A percentile compares a stretch with the other conserved stretches of the same genome.
These are phyloP conservation scores for Balakata baccata DNA, from an alignment of 345 rosid species.

Conservation along the genomic window DNA sequence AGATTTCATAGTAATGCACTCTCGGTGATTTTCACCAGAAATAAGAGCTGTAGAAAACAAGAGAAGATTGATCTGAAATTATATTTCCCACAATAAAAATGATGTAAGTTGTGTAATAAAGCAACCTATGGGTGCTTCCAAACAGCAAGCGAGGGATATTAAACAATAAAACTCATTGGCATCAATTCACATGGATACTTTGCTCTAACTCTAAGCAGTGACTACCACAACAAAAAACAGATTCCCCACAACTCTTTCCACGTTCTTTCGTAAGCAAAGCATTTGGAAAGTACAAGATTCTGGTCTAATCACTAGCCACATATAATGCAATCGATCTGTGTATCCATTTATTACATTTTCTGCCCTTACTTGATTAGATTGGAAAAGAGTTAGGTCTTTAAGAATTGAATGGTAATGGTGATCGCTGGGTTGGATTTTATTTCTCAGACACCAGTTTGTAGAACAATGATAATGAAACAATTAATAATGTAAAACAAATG, in stretches of 20 bases:
- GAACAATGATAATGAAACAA: neutral
- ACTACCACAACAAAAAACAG: neutral
- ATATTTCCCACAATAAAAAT: too few species aligned
- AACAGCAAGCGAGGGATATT: too few species aligned
- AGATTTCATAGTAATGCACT: neutral
- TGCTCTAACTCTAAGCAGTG: too few species aligned
- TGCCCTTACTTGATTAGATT: neutral
- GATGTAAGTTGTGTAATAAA: too few species aligned
- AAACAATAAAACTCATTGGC: too few species aligned
- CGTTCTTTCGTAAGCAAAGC: neutral
- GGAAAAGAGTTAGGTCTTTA: neutral
- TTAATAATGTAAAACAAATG: neutral
- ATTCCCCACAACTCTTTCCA: slow-evolving; percentile 1
- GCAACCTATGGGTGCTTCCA: too few species aligned
- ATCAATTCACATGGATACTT: too few species aligned
- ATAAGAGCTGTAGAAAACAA: too few species aligned
- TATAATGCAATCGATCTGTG: neutral
- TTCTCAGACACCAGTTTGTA: neutral
- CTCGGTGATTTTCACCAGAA: neutral
- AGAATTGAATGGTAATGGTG: neutral
- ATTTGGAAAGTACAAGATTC: neutral
- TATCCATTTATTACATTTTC: neutral
- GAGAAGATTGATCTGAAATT: too few species aligned
- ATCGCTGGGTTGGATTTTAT: neutral
- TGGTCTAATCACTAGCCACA: neutral